phyloP scores from a whole-genome alignment of 1,284 basidiomycete genomes.

The Papiliotrema fonsecae region DNA sequence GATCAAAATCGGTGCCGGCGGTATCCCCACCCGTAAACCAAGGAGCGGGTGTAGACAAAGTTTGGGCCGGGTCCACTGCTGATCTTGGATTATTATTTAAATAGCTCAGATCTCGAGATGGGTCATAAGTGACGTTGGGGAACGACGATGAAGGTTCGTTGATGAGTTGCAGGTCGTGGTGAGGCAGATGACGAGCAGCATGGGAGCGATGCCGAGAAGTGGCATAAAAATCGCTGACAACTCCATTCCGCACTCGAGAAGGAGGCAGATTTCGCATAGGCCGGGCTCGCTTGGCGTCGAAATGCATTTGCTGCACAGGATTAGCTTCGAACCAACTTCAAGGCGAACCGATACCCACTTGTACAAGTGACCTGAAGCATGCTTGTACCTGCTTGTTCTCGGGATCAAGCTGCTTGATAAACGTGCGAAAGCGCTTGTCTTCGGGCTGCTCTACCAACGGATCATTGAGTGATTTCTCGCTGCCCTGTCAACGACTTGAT shows the following conservation, averaged over 20 bases:
- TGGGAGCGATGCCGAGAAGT: too few species aligned
- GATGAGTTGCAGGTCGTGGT: neutral
- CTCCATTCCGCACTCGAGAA: too few species aligned
- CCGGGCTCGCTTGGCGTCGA: neutral
- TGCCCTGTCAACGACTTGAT: too few species aligned
- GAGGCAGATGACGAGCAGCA: too few species aligned
- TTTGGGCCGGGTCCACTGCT: neutral
- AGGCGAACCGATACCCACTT: conserved; percentile 9
- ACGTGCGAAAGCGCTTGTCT: conserved; percentile 11
- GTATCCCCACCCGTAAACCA: neutral
- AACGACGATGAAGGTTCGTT: neutral
- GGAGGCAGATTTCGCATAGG: too few species aligned
- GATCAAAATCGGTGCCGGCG: neutral
- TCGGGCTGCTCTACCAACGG: conserved; percentile 1
- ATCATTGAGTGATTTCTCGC: neutral
- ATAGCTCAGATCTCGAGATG: too few species aligned
- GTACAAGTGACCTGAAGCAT: conserved; percentile 11
- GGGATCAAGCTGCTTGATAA: conserved; percentile 14
- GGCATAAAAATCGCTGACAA: too few species aligned
- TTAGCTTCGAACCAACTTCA: neutral
- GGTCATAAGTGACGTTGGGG: neutral
- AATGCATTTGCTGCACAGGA: neutral
- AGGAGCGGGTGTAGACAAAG: neutral
- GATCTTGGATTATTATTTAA: too few species aligned
- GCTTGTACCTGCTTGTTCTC: conserved; percentile 12